Conservation (phyloP, 192 early-diverging fungal genomes). For the Pilaira anomala region DNA sequence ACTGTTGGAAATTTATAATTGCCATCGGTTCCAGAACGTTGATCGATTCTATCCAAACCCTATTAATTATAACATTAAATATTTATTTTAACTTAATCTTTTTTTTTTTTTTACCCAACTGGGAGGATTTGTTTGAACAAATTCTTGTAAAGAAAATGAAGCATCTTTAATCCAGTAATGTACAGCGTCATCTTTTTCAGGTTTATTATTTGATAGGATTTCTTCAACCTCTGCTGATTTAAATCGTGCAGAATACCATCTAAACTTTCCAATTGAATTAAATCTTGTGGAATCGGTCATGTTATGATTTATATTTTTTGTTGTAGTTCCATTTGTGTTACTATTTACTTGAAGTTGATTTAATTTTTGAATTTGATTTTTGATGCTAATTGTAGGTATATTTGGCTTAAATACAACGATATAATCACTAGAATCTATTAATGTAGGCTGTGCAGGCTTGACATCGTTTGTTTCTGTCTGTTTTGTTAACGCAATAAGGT, state of each 20-base stretch:
- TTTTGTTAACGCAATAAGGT: too few species aligned
- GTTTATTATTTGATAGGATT: neutral
- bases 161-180: conserved; percentile 36
- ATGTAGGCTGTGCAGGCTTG: neutral
- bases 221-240: conserved; percentile 16
- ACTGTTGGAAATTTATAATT: conserved; percentile 24
- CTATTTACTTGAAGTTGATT: conserved; percentile 4
- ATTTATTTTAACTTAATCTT: neutral
- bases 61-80: conserved; percentile 6
- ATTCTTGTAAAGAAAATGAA: conserved; percentile 26
- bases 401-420: conserved; percentile 32
- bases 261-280: conserved; percentile 30
- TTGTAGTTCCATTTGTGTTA: neutral
- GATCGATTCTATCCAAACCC: conserved; percentile 37
- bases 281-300: neutral
- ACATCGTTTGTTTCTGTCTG: neutral
- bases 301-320: neutral
- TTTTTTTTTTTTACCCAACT: conserved; percentile 32
- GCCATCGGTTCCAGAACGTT: conserved; percentile 28
- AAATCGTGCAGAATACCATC: conserved; percentile 34
- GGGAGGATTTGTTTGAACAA: conserved; percentile 27
- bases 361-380: conserved; percentile 22
- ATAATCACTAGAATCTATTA: conserved; percentile 20
- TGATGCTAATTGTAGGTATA: conserved; percentile 2
- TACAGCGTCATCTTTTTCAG: neutral